Base-by-base conservation (phyloP, 192 early-diverging fungal genomes). In the Backusella mclennaniae region DNA sequence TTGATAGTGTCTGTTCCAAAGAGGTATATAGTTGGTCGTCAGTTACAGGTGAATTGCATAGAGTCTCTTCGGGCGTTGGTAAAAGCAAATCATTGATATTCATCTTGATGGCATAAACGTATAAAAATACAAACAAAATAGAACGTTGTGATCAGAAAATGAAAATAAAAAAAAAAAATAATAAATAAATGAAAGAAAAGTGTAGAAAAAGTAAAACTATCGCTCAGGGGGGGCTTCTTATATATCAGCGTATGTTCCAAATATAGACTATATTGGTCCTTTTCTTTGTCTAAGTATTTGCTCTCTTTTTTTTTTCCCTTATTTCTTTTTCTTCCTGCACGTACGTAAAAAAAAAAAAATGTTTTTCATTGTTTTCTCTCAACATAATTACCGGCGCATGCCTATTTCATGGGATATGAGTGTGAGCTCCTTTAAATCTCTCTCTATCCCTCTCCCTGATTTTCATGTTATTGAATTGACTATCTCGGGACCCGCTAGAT, bases 31-130 rank as follows among this genome's bases (percentile, higher is more conserved):
- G 19, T 26, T 75, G 39, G 49, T 81, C 73, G 31, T 79, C 78
- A 42, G 69, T 73, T 42, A 79, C 63, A 44, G 68, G 53, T 35
- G 73, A 46, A n/a, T 68, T 59, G 26, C 66, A n/a, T 6, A 26
- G 17, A 19, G 38, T 29, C 1, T 68, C 44, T 23, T 19, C 9
- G 29, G 73, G 9, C 9, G 19, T 66, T 1, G 56, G 73, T 33
- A 68, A 53, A 12, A 79, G 38, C 12, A 79, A 52, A 35, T 79
- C 78, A 56, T 23, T 42, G 21, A 79, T 79, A 74, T 79, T 79
- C 78, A 79, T 79, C 6, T 23, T 71, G 39, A 9, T 38, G 38
- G 5, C 66, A 35, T 38, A 69, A 41, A 69, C 35, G 9, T 39
- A 41, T 19, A 69, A 26, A 69, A 39, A 11, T 7, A 39, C 8